Evolutionary conservation across 371 early-diverging fungal genomes (phyloP), one percentile per base, ranked within the genome.

Genomic region (Parasitella parasitica): DNA sequence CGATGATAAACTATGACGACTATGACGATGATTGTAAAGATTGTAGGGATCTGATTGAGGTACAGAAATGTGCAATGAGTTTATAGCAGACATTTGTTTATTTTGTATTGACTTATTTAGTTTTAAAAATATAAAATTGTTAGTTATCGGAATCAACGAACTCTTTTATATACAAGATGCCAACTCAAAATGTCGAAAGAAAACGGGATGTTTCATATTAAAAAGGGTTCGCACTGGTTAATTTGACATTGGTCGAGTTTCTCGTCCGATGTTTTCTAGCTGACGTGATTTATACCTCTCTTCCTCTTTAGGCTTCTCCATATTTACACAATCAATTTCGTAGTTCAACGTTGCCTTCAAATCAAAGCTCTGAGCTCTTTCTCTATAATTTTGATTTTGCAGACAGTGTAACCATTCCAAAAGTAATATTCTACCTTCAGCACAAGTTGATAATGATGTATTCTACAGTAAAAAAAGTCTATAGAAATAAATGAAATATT

Each of bases 201-300:
- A 37, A 51, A 15, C 12, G 12, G 51, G 13, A 4, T 51, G 59
- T 59, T 59, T 59, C 59, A 51, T 12, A 36, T 59, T 37, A 36
- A 30, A 20, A 50, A 37, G 27, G 28, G 49, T 36, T 2, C 22
- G 46, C 46, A 24, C 46, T 24, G 24, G 24, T 22, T 8, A 0
- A 24, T n/a, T 63, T 39, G 12, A 38, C 16, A 63, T 57, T 63
- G 56, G 63, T 6, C 38, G 38, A 22, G 57, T 63, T 63, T 63
- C 63, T 62, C 56, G 22, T 54, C 26, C 48, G 49, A 55, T 46
- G 13, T 43, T 60, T 60, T 54, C 22, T 27, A 20, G 18, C 34
- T 57, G 56, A 28, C 28, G 28, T 61, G 36, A 39, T 55, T 54
- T 26, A 9, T 37, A 27, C n/a, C n/a, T 54, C 36, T 36, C 36